These are phyloP conservation scores for Pelargonium citronellum DNA, from an alignment of 441 rosid species.

Conservation along the genomic window DNA sequence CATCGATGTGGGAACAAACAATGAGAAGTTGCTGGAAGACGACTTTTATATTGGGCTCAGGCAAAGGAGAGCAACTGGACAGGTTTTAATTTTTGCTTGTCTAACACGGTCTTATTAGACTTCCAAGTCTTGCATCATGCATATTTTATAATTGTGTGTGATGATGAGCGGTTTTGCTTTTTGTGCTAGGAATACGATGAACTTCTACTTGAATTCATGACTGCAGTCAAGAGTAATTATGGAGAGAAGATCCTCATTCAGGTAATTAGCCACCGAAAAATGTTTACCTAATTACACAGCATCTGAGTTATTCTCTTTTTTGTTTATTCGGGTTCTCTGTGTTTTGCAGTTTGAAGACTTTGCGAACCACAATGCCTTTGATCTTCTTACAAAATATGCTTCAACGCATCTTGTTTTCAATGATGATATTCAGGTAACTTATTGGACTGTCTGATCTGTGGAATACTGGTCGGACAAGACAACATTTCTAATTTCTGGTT, in stretches of 20 bases:
- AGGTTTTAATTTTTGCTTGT: slow-evolving; percentile 35
- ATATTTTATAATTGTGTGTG: neutral
- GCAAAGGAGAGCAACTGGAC: slow-evolving; percentile 71
- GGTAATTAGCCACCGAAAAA: neutral
- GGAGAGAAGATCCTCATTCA: slow-evolving; percentile 76
- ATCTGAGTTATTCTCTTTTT: neutral
- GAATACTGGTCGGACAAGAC: no score
- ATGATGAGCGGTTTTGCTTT: slow-evolving; percentile 22
- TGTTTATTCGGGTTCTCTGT: neutral
- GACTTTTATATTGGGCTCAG: slow-evolving; percentile 80
- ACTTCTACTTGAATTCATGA: slow-evolving; percentile 71
- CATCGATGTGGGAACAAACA: slow-evolving; percentile 92
- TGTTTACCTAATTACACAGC: neutral
- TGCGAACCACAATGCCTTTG: slow-evolving; percentile 58
- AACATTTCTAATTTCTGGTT: no score
- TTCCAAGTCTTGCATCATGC: neutral
- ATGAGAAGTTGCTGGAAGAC: slow-evolving; percentile 63
- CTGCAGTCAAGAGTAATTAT: slow-evolving; percentile 73
- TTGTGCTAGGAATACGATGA: slow-evolving; percentile 62
- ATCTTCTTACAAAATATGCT: slow-evolving; percentile 57
- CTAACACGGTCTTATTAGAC: neutral
- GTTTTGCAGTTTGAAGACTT: slow-evolving; percentile 81
- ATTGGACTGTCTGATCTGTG: no score
- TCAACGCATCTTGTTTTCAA: slow-evolving; percentile 76
- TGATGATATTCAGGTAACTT: slow-evolving; percentile 74